Evolutionary conservation across 2,329 filamentous ascomycete genomes (phyloP).

Genomic region (Thelonectria blattea): DNA sequence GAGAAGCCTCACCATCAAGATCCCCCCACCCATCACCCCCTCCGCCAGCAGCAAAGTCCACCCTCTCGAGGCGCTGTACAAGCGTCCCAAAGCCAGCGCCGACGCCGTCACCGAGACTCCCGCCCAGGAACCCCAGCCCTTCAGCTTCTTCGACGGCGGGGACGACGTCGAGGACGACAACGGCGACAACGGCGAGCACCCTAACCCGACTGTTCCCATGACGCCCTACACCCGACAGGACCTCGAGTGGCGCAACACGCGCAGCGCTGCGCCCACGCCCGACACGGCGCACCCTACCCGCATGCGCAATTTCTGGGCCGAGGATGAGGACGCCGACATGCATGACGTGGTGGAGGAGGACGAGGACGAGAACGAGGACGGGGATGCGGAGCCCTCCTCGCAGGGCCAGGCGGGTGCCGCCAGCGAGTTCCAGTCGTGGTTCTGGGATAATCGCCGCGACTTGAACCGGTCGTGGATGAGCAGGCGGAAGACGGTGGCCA

Average conservation of each 20-base stretch:
- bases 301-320: conserved; percentile 64
- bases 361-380: conserved; percentile 38
- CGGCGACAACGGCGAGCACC: conserved; percentile 33
- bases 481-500: conserved; percentile 65
- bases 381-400: conserved; percentile 32
- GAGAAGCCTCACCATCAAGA: conserved; percentile 61
- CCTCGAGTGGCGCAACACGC: conserved; percentile 72
- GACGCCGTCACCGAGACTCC: conserved; percentile 42
- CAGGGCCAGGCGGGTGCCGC: conserved; percentile 37
- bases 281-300: conserved; percentile 83
- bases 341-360: conserved; percentile 39
- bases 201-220: conserved; percentile 59
- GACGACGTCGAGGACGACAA: conserved; percentile 54
- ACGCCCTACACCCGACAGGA: conserved; percentile 86
- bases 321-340: conserved; percentile 44
- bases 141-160: conserved; percentile 77
- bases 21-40: conserved; percentile 54
- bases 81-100: conserved; percentile 62
- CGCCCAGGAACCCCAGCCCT: conserved; percentile 59
- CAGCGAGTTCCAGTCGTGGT: conserved; percentile 69
- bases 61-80: conserved; percentile 92
- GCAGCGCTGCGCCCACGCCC: conserved; percentile 92
- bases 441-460: conserved; percentile 70
- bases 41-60: conserved; percentile 66
- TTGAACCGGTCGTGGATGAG: conserved; percentile 71